These are phyloP conservation scores for Trifolium subterraneum DNA, from an alignment of 306 rosid species.

Conservation along the genomic window DNA sequence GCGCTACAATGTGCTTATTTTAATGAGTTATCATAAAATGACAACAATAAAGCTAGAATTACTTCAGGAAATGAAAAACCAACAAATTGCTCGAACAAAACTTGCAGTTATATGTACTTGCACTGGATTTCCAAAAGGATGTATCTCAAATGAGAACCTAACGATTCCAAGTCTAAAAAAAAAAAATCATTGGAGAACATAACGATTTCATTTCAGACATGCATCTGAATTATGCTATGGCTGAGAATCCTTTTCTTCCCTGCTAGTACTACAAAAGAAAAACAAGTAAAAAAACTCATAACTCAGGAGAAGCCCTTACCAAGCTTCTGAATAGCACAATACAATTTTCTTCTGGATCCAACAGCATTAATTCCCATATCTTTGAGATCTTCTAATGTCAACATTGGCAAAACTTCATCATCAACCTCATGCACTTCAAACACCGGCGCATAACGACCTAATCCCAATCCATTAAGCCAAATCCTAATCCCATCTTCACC, in stretches of 20 bases:
- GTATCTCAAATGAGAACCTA: conserved; percentile 48
- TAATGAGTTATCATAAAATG: conserved; percentile 34
- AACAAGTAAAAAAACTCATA: conserved; percentile 25
- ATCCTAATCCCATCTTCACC: conserved; percentile 88
- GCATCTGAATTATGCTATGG: conserved; percentile 61
- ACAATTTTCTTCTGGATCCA: conserved; percentile 89
- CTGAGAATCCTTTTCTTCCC: conserved; percentile 51
- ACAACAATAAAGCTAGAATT: conserved; percentile 36
- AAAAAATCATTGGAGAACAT: conserved; percentile 45
- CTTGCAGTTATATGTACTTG: conserved; percentile 52
- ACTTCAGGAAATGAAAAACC: conserved; percentile 33
- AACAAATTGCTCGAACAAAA: conserved; percentile 41
- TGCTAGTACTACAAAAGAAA: conserved; percentile 23
- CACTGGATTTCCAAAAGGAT: conserved; percentile 44
- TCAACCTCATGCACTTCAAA: conserved; percentile 96
- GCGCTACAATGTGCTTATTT: conserved; percentile 7
- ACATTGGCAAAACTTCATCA: conserved; percentile 90
- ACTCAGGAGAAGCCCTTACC: conserved; percentile 83
- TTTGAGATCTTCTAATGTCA: conserved; percentile 76
- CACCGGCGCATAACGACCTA: conserved; percentile 88
- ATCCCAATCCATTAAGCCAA: conserved; percentile 92
- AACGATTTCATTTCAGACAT: conserved; percentile 55
- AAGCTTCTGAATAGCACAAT: conserved; percentile 87
- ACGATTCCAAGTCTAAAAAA: conserved; percentile 50
- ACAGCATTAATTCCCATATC: conserved; percentile 95